A percentile compares a stretch with the other conserved stretches of the same genome.
Evolutionary conservation across 306 rosid species (phyloP).

Genomic region (Prunus armeniaca): DNA sequence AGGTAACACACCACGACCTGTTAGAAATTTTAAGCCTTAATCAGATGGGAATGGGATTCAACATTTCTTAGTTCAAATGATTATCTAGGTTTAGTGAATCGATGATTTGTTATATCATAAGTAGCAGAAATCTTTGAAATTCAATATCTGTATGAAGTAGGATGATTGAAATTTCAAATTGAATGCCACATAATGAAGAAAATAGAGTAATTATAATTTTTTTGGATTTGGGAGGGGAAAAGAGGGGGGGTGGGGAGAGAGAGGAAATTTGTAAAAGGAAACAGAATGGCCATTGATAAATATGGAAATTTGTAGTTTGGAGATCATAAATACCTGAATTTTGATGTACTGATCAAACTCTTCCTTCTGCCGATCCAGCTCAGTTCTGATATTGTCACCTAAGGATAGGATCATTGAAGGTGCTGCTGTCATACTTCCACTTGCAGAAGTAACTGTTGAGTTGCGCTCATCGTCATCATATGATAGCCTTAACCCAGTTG

Average conservation of each 20-base stretch:
- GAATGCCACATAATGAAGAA: neutral
- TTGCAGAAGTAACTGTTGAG: conserved; percentile 88
- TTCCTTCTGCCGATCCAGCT: conserved; percentile 79
- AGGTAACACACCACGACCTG: neutral
- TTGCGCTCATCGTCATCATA: conserved; percentile 90
- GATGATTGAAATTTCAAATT: neutral
- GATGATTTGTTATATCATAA: neutral
- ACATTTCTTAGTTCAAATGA: neutral
- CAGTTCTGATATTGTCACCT: conserved; percentile 68
- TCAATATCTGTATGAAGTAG: neutral
- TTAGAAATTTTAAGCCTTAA: neutral
- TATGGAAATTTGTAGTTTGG: neutral
- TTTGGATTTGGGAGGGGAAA: neutral
- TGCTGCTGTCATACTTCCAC: conserved; percentile 74
- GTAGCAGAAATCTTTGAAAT: neutral
- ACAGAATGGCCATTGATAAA: neutral
- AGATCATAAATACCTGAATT: conserved; percentile 57
- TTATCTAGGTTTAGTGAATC: neutral
- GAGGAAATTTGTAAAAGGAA: neutral
- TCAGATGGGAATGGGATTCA: neutral
- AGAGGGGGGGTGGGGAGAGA: no score
- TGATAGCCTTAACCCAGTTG: conserved; percentile 86
- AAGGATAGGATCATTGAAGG: conserved; percentile 63
- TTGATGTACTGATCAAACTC: conserved; percentile 74
- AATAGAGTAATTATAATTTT: neutral